Conservation (phyloP, 2,329 filamentous ascomycete species). For the Leptographium procerum region DNA sequence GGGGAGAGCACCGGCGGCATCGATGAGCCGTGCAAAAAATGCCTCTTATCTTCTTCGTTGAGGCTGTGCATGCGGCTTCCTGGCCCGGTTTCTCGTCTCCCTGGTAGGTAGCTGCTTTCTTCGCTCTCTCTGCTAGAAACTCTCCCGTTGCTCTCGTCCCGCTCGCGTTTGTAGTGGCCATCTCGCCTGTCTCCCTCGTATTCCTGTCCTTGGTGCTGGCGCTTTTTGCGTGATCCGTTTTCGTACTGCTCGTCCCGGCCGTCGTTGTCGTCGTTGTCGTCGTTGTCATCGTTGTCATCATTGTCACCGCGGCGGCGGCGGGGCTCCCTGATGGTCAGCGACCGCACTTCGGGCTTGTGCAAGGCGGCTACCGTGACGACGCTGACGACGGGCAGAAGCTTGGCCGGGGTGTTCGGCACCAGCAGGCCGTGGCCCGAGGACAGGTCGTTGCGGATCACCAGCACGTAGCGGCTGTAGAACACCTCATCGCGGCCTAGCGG, state of each 20-base stretch:
- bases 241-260: not conserved
- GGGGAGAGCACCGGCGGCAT: slow-evolving; percentile 20
- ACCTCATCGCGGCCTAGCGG: slow-evolving; percentile 13
- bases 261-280: too few species aligned
- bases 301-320: not conserved
- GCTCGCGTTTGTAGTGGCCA: not conserved
- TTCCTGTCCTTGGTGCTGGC: not conserved
- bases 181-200: not conserved
- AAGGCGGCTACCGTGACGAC: slow-evolving; percentile 51
- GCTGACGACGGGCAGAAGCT: slow-evolving; percentile 38
- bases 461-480: slow-evolving; percentile 22
- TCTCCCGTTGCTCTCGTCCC: slow-evolving; percentile 1
- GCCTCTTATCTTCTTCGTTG: not conserved
- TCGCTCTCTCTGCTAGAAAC: not conserved
- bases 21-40: too few species aligned
- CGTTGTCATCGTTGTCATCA: too few species aligned
- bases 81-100: not conserved
- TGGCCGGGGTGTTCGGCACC: not conserved
- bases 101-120: not conserved
- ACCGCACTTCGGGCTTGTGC: not conserved
- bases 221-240: not conserved
- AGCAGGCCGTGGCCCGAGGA: slow-evolving; percentile 12
- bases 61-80: not conserved
- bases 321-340: not conserved
- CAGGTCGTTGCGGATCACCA: slow-evolving; percentile 17